These are phyloP conservation scores for Leccinum griseonigrum DNA, from an alignment of 1,284 basidiomycete genomes.

Conservation along the genomic window DNA sequence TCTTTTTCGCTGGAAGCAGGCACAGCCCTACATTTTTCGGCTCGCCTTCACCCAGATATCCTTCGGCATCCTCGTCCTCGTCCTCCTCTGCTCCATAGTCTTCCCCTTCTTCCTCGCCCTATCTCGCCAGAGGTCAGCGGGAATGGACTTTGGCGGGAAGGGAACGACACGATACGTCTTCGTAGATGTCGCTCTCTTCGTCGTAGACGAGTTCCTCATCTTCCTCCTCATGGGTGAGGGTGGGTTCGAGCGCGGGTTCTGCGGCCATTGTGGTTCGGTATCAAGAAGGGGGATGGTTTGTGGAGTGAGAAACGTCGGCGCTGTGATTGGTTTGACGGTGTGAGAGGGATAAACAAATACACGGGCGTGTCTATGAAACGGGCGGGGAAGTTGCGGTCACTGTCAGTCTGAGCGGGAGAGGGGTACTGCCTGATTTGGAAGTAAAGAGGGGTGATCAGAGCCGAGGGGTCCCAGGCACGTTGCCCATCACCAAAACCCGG, in stretches of 20 bases:
- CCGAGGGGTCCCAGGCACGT: slow-evolving; percentile 19
- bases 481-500: slow-evolving; percentile 12
- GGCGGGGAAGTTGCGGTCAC: background rate
- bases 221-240: background rate
- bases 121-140: background rate
- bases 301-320: slow-evolving; percentile 8
- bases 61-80: slow-evolving; percentile 21
- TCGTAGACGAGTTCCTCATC: slow-evolving; percentile 17
- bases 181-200: slow-evolving; percentile 33
- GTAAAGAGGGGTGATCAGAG: slow-evolving; percentile 5
- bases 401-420: background rate
- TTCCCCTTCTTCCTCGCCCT: slow-evolving; percentile 24
- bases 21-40: slow-evolving; percentile 11
- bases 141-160: background rate
- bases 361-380: background rate
- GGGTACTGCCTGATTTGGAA: slow-evolving; percentile 11
- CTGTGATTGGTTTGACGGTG: slow-evolving; percentile 4
- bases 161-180: slow-evolving; percentile 20
- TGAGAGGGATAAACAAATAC: background rate
- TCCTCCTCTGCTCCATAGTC: slow-evolving; percentile 15
- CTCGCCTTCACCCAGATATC: background rate
- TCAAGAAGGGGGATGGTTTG: background rate
- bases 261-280: slow-evolving; percentile 19
- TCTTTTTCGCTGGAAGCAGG: background rate
- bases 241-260: slow-evolving; percentile 19